Evolutionary conservation across 1,284 basidiomycete species (phyloP), one percentile per base, ranked within the genome.

Genomic region (Ceratobasidium theobromae): DNA sequence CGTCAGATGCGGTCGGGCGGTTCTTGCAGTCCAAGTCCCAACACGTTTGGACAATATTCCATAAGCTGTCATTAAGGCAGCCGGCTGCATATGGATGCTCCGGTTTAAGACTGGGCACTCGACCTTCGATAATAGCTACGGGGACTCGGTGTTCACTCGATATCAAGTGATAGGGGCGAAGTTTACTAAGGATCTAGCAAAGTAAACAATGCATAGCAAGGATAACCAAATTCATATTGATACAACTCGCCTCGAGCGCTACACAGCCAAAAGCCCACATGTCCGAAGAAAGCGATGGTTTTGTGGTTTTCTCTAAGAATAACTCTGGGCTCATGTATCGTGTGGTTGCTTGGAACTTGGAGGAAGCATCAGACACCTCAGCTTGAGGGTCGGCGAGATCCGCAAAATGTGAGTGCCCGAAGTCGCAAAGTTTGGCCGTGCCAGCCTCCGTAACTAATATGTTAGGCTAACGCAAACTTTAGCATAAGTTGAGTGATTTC

Each of bases 301-400:
- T 62, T 4, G n/a, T 35, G 9, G 16, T 51, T 21, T n/a, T 27
- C 12, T 12, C 14, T 8, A 9, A 35, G 23, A 62, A 62, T 11
- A 52, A 41, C 43, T 62, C 58, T 1, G 58, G 58, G 18, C 43
- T 40, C 58, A 52, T 62, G 25, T 62, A 62, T 40, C 58, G 46
- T 4, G n/a, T 11, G 3, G 58, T 62, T 21, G 58, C 46, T 28
- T 62, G 58, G 23, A 62, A 62, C 23, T 16, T 62, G 16, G 48
- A 51, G 11, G 58, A 62, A 2, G 18, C 33, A 18, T 62, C 35
- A 5, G 58, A 52, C 18, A 14, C 16, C 18, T 38, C 35, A 16
- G 35, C 9, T 48, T 12, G 21, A 8, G n/a, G 35, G 11, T 25
- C 33, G 30, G 14, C 11, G 9, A 16, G 12, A 16, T 14, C 6